Evolutionary conservation across 2,329 filamentous ascomycete genomes (phyloP).

Genomic region (Metarhizium anisopliae): DNA sequence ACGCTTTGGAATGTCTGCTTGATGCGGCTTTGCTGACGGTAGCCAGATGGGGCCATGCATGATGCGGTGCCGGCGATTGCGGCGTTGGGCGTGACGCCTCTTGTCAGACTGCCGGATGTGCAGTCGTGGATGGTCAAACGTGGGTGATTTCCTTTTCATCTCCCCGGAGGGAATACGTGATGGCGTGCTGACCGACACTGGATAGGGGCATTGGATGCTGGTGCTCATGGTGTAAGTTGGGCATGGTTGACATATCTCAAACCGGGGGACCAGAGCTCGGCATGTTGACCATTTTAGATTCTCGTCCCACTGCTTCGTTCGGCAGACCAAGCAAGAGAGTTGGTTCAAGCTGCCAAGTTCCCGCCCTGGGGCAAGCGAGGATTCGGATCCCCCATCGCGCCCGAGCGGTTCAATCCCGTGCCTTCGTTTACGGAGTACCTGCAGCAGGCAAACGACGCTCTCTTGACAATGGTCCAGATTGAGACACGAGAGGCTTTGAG

Average conservation of each 20-base stretch:
- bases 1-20: not conserved
- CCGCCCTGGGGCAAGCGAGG: slow-evolving; percentile 39
- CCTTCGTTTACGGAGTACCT: slow-evolving; percentile 39
- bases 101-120: slow-evolving; percentile 44
- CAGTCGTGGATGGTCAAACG: slow-evolving; percentile 38
- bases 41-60: slow-evolving; percentile 39
- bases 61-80: slow-evolving; percentile 44
- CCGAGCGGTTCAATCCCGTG: slow-evolving; percentile 32
- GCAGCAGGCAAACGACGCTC: slow-evolving; percentile 37
- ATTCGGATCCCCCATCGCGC: slow-evolving; percentile 39
- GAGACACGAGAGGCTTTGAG: slow-evolving; percentile 56
- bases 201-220: slow-evolving; percentile 38
- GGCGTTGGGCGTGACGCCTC: slow-evolving; percentile 32
- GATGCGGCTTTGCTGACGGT: not conserved
- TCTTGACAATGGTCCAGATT: slow-evolving; percentile 59
- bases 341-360: slow-evolving; percentile 41
- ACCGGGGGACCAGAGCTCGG: not conserved
- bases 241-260: no score
- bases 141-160: slow-evolving; percentile 9
- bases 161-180: not conserved
- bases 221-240: slow-evolving; percentile 37
- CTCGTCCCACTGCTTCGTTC: slow-evolving; percentile 37
- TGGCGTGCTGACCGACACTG: not conserved
- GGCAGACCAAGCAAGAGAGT: slow-evolving; percentile 33
- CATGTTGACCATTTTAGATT: slow-evolving; percentile 21